Evolutionary conservation across 2,329 filamentous ascomycete species (phyloP), one percentile per base, ranked within the genome.

Genomic region (Apiospora hydei): DNA sequence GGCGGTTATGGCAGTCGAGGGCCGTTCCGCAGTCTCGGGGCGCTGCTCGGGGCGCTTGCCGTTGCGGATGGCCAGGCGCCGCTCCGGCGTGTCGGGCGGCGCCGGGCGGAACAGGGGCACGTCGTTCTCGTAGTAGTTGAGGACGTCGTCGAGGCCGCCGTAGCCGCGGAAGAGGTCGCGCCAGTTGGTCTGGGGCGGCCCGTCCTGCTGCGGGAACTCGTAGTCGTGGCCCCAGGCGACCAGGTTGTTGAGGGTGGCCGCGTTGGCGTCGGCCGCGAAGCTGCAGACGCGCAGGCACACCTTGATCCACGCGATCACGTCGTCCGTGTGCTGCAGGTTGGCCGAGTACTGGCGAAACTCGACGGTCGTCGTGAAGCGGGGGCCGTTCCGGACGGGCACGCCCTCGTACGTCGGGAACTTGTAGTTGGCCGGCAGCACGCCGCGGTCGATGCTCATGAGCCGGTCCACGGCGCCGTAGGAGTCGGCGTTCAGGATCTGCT

Each of bases 161-260:
- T n/a, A 6, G 16, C 16, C 16, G 16, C 3, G 7, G 30, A 61
- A 38, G 16, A 61, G 14, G 6, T 21, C 18, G 1, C 8, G 53
- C 53, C 53, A 61, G 30, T 6, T 11, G 16, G 30, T 4, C 3
- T 11, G 6, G 30, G 8, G 30, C 18, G 26, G 2, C 26, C 26
- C 26, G 26, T 10, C 16, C 16, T 21, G 16, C 30, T 38, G 2
- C 30, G 10, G 16, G 6, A 4, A 1, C 53, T 61, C 53, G 53
- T n/a, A 61, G 6, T 3, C 1, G 30, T 61, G 30, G 30, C 53
- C 38, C 53, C 53, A 61, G 13, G 1, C 8, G 16, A 38, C 7
- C 16, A 38, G 10, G 8, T 1, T 1, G 16, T 0, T 0, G 16
- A 61, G 21, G 1, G 0, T 7, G 30, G 4, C 3, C 0, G 11